Percentiles rank a stretch among this genome's conserved stretches.
Evolutionary conservation across 1,284 basidiomycete species (phyloP).

Genomic region (Takashimella tepidaria): DNA sequence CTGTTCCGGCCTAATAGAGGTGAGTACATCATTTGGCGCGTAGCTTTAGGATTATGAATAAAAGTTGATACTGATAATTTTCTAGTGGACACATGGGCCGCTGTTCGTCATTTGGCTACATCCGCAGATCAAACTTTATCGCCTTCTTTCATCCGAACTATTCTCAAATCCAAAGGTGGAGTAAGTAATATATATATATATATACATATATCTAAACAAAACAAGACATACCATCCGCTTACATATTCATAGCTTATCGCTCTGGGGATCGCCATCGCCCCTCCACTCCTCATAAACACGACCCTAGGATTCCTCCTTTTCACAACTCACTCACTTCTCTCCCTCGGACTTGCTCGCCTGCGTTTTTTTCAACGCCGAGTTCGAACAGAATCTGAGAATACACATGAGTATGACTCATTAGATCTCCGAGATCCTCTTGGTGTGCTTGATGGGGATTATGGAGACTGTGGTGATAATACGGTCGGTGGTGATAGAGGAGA

Average conservation of each 20-base stretch:
- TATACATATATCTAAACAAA: background rate
- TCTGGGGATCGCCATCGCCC: conserved; percentile 32
- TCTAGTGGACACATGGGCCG: conserved; percentile 46
- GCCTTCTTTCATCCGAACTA: conserved; percentile 37
- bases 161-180: conserved; percentile 36
- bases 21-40: conserved; percentile 9
- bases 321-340: conserved; percentile 44
- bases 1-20: conserved; percentile 45
- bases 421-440: conserved; percentile 13
- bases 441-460: conserved; percentile 15
- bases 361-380: conserved; percentile 33
- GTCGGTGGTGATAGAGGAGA: too few species aligned
- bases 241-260: conserved; percentile 22
- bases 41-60: too few species aligned
- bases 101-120: conserved; percentile 40
- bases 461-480: conserved; percentile 1
- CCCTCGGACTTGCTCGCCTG: conserved; percentile 36
- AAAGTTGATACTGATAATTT: background rate
- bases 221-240: too few species aligned
- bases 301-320: conserved; percentile 46
- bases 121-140: conserved; percentile 44
- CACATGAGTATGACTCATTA: conserved; percentile 6
- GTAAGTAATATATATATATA: conserved; percentile 11
- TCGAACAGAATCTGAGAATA: conserved; percentile 4
- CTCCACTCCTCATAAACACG: conserved; percentile 44